These are phyloP conservation scores for Rhypophila decipiens DNA, from an alignment of 495 filamentous ascomycete genomes.

Conservation along the genomic window DNA sequence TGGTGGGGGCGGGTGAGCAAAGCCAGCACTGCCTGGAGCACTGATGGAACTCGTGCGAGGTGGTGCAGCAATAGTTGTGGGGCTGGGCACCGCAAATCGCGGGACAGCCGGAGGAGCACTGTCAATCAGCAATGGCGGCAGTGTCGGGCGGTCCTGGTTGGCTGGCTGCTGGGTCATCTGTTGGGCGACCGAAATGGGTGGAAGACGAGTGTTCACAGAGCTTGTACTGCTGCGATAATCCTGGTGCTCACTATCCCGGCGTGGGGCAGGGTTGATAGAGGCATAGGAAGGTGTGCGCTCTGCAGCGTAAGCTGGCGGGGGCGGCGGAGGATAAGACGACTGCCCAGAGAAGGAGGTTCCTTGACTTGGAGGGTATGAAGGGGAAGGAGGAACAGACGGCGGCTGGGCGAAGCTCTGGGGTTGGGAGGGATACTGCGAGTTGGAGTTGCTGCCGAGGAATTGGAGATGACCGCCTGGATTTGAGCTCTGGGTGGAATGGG, in stretches of 20 bases:
- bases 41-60: conserved; percentile 3
- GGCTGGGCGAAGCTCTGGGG: conserved; percentile 41
- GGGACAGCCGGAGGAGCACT: background rate
- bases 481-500: conserved; percentile 32
- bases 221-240: conserved; percentile 9
- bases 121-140: conserved; percentile 20
- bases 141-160: background rate
- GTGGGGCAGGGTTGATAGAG: conserved; percentile 19
- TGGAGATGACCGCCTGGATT: conserved; percentile 29
- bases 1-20: conserved; percentile 4
- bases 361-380: conserved; percentile 32
- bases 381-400: conserved; percentile 37
- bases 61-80: background rate
- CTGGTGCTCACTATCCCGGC: conserved; percentile 17
- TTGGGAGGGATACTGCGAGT: conserved; percentile 24
- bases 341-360: conserved; percentile 11
- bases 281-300: conserved; percentile 25
- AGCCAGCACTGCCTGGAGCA: conserved; percentile 6
- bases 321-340: conserved; percentile 33
- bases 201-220: background rate
- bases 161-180: conserved; percentile 2
- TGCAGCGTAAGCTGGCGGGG: conserved; percentile 26
- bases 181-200: conserved; percentile 11
- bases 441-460: conserved; percentile 23
- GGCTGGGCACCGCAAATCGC: conserved; percentile 11